These are phyloP conservation scores for Spathaspora jeffriesii DNA, from an alignment of 1,139 yeast species.

Conservation along the genomic window DNA sequence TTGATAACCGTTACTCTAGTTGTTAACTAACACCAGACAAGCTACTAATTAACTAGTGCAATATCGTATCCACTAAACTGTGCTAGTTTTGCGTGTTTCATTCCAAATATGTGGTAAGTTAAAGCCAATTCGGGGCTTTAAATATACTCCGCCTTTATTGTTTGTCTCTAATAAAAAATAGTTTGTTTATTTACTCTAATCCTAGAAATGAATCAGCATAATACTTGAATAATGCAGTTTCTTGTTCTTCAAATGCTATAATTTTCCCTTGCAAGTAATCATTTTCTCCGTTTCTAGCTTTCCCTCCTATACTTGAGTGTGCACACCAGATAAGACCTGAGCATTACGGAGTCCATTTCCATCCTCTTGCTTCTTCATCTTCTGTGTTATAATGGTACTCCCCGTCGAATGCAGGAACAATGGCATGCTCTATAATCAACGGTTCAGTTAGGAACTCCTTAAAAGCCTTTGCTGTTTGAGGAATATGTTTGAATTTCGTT, in stretches of 20 bases:
- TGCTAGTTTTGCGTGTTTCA: not conserved
- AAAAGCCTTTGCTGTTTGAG: slow-evolving; percentile 18
- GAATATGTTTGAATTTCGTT: slow-evolving; percentile 16
- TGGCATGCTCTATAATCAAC: slow-evolving; percentile 21
- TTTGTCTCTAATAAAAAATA: not conserved
- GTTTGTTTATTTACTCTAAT: slow-evolving; percentile 4
- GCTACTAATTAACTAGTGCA: not conserved
- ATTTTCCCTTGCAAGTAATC: slow-evolving; percentile 27
- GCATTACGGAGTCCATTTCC: slow-evolving; percentile 27
- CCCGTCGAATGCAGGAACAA: slow-evolving; percentile 21
- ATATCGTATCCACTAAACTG: not conserved
- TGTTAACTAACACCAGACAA: not conserved
- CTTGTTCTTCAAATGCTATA: slow-evolving; percentile 21
- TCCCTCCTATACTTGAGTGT: slow-evolving; percentile 37
- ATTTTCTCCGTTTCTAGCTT: slow-evolving; percentile 16
- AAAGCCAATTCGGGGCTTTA: not conserved
- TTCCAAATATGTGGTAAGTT: not conserved
- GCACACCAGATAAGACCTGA: slow-evolving; percentile 44
- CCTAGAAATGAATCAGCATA: slow-evolving; percentile 35
- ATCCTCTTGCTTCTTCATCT: slow-evolving; percentile 31
- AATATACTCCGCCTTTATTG: slow-evolving; percentile 2
- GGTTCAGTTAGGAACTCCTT: slow-evolving; percentile 21
- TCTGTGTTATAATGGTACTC: slow-evolving; percentile 16
- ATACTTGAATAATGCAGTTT: slow-evolving; percentile 22
- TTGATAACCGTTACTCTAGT: no score